Evolutionary conservation across 2,329 filamentous ascomycete species (phyloP), one percentile per base, ranked within the genome.

Genomic region (Neonectria neomacrospora): DNA sequence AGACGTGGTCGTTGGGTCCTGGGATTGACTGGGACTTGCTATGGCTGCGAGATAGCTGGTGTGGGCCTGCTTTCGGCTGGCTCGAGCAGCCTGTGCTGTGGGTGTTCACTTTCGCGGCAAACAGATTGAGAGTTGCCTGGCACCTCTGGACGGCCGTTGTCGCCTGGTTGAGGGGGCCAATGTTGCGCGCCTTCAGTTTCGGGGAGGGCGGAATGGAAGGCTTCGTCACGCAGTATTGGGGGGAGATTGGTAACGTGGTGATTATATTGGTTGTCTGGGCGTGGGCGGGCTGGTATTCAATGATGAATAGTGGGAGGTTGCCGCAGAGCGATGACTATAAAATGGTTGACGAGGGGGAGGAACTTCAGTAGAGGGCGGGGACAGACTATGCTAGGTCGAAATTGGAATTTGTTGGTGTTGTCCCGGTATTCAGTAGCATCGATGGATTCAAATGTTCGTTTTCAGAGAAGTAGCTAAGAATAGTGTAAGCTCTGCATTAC

Each of bases 21-120:
- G 44, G 54, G 20, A 26, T 70, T 12, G 65, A 67, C 34, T 44
- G 45, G 28, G 12, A 32, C 9, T 28, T 71, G 44, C 20, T 53
- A 9, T 18, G 59, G 34, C 5, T 18, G 11, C 34, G 37, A 16
- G 44, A 63, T 37, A 7, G 51, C 10, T 14, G 41, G 16, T 14
- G 12, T 3, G 11, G 26, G 28, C 26, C n/a, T 22, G 9, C 18
- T 11, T 11, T 12, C n/a, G 5, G n/a, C 9, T 41, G n/a, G 37
- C 10, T 41, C 9, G n/a, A 20, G 37, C 37, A 18, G 37, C n/a
- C n/a, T 41, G 8, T 3, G 30, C 11, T 12, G 30, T 32, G 30
- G 30, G 11, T 41, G 14, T 8, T 37, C 32, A 2, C 11, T 34
- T 6, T 6, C 32, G 32, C 14, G 32, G 32, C 12, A 34, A 14